Evolutionary conservation across 1,139 yeast species (phyloP).

Genomic region (Hyphopichia wangnamkhiaoensis): DNA sequence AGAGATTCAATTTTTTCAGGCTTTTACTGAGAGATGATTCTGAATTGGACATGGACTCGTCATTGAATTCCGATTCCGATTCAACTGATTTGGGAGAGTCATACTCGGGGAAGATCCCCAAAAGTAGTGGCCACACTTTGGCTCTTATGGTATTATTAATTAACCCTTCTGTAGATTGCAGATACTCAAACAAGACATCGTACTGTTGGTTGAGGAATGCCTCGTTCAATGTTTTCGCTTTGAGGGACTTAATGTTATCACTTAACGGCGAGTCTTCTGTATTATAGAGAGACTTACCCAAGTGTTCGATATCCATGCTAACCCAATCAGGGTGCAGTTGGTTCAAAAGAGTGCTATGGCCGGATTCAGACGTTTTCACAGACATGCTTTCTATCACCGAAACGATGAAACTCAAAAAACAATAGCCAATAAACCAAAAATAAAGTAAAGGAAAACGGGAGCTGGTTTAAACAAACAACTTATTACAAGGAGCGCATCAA

Average conservation of each 20-base stretch:
- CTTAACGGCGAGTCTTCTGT: slow-evolving; percentile 42
- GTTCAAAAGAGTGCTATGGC: slow-evolving; percentile 2
- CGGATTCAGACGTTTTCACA: slow-evolving; percentile 1
- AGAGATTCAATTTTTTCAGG: slow-evolving; percentile 4
- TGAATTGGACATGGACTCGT: slow-evolving; percentile 3
- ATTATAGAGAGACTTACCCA: slow-evolving; percentile 51
- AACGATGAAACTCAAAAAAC: no score
- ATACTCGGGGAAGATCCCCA: slow-evolving; percentile 19
- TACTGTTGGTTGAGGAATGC: slow-evolving; percentile 32
- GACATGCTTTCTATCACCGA: slow-evolving; percentile 4
- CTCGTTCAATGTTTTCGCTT: slow-evolving; percentile 39
- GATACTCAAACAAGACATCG: slow-evolving; percentile 32
- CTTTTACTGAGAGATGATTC: slow-evolving; percentile 6
- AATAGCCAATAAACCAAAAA: no score
- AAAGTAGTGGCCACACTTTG: slow-evolving; percentile 50
- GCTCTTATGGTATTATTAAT: slow-evolving; percentile 41
- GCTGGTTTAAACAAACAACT: no score
- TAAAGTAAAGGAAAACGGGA: no score
- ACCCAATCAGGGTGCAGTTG: slow-evolving; percentile 46
- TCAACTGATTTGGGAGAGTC: slow-evolving; percentile 5
- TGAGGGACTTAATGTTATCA: slow-evolving; percentile 39
- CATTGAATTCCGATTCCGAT: slow-evolving; percentile 2
- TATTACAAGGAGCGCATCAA: no score
- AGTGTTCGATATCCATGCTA: slow-evolving; percentile 48
- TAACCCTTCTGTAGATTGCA: slow-evolving; percentile 52